Conservation (phyloP, 1,284 basidiomycete species). For the Ganoderma boninense region DNA sequence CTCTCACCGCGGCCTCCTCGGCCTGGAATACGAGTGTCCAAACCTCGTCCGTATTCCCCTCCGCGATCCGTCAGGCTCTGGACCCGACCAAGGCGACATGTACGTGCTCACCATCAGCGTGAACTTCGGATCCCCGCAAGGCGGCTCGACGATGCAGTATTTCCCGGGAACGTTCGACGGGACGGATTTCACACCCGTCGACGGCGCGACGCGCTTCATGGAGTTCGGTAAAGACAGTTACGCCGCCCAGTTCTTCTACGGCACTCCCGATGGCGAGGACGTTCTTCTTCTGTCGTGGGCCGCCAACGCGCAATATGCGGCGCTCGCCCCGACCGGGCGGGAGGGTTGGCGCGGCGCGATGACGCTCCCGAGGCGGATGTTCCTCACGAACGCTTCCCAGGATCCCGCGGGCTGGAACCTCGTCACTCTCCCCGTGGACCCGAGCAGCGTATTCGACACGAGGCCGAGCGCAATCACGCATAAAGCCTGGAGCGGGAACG, state of each 20-base stretch:
- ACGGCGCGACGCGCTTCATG: conserved; percentile 20
- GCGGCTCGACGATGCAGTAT: conserved; percentile 27
- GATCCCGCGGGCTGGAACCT: conserved; percentile 18
- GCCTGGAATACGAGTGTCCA: conserved; percentile 27
- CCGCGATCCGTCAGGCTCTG: not conserved
- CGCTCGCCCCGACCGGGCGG: conserved; percentile 20
- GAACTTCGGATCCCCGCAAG: conserved; percentile 20
- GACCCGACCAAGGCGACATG: conserved; percentile 8
- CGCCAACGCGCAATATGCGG: conserved; percentile 26
- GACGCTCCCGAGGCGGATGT: conserved; percentile 23
- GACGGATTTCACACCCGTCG: conserved; percentile 24
- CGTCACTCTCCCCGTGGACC: conserved; percentile 21
- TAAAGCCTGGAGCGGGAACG: conserved; percentile 1
- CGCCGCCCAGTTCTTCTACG: conserved; percentile 31
- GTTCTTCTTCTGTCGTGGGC: conserved; percentile 22
- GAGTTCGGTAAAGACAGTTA: conserved; percentile 33
- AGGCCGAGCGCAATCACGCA: not conserved
- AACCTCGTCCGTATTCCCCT: conserved; percentile 29
- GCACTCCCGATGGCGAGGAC: conserved; percentile 19
- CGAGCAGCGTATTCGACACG: not conserved
- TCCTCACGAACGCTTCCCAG: conserved; percentile 18
- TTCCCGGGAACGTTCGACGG: conserved; percentile 29
- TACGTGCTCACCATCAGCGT: conserved; percentile 27
- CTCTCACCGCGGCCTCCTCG: conserved; percentile 21
- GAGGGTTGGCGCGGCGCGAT: conserved; percentile 32